Conservation (phyloP, 306 rosid genomes). For the Pachyrhizus erosus region DNA sequence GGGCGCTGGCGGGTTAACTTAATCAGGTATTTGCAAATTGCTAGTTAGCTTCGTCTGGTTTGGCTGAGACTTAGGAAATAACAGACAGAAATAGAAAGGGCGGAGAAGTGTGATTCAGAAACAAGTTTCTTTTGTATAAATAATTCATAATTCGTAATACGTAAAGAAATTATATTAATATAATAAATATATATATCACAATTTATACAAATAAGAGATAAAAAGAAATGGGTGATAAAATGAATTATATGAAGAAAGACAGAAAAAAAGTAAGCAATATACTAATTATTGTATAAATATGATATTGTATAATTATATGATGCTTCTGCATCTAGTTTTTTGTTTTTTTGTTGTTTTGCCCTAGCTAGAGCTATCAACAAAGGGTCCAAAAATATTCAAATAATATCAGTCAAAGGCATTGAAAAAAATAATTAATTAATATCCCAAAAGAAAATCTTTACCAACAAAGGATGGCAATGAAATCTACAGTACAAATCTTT, state of each 20-base stretch:
- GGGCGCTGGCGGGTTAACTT: conserved; percentile 21
- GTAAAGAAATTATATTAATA: neutral
- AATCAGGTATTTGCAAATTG: conserved; percentile 47
- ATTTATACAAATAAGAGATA: neutral
- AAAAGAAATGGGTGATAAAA: neutral
- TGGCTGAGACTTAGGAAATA: conserved; percentile 49
- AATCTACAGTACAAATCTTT: conserved; percentile 44
- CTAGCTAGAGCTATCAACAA: conserved; percentile 35
- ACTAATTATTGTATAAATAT: neutral
- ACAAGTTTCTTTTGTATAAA: conserved; percentile 41
- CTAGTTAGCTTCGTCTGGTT: conserved; percentile 54
- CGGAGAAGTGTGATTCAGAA: conserved; percentile 23
- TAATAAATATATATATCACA: neutral
- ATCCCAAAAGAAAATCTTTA: conserved; percentile 26
- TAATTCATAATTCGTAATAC: neutral
- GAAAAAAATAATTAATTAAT: neutral
- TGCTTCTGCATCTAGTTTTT: conserved; percentile 30
- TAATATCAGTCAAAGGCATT: conserved; percentile 27
- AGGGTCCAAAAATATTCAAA: conserved; percentile 37
- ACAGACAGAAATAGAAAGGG: conserved; percentile 5
- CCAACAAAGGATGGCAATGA: conserved; percentile 45
- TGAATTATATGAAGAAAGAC: neutral
- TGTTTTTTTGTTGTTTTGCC: neutral
- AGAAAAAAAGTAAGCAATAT: neutral
- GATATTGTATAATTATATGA: neutral